Evolutionary conservation across 192 early-diverging fungal species (phyloP), one percentile per base, ranked within the genome.

Genomic region (Rhizophagus clarus): DNA sequence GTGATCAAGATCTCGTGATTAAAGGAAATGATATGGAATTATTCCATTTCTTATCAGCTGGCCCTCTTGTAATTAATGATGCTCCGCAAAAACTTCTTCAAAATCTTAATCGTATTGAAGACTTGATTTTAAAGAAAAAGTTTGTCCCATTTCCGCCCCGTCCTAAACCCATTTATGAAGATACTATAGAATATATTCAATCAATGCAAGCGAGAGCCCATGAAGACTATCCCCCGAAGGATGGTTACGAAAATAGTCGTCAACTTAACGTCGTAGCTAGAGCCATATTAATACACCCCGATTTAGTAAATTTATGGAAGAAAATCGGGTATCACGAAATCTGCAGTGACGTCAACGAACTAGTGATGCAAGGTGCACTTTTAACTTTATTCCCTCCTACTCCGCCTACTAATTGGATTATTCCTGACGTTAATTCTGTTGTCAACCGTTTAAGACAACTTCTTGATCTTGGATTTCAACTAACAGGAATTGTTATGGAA

Each of bases 21-120:
- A 29, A 60, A 20, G 74, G 74, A n/a, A 76, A 76, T 64, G 74
- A 76, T 45, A 76, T 76, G 74, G 74, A 76, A 7, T 32, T 76
- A n/a, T 62, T 76, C 12, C 61, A 61, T 29, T 62, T 63, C 42
- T 28, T 76, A 20, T 76, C 60, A 1, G 74, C 60, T 0, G 74
- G 74, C 0, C 74, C 61, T 11, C 28, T 37, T 40, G 61, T 62
- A 3, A 76, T 63, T 45, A 62, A 63, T 63, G 40, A 76, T n/a
- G 56, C 74, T 12, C 26, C 32, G 37, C n/a, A 6, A 22, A 42
- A n/a, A 61, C 32, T 76, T 8, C 9, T 20, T 15, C 17, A 76
- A 76, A 76, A 76, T 40, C n/a, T 32, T 37, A 20, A 76, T 0
- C 0, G 64, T 17, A 76, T 76, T 29, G 32, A 63, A 34, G 34